Evolutionary conservation across 2,329 filamentous ascomycete species (phyloP).

Genomic region (Macroventuria anomochaeta): DNA sequence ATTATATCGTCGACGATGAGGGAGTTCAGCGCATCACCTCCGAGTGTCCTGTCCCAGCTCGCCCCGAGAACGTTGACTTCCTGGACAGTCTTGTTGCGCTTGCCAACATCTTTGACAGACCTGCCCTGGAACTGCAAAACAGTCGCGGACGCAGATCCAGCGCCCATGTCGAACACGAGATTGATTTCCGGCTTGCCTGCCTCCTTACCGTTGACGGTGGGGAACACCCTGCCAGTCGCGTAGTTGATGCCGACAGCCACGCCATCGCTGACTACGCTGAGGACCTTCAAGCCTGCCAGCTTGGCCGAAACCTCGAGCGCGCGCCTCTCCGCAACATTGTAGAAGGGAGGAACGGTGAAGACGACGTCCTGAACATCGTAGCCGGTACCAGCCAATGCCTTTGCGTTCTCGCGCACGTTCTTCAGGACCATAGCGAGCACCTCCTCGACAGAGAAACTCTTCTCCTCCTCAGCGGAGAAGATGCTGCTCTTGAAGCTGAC

Average conservation of each 20-base stretch:
- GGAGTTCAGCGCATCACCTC: slow-evolving; percentile 87
- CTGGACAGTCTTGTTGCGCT: slow-evolving; percentile 95
- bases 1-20: slow-evolving; percentile 91
- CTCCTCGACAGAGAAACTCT: slow-evolving; percentile 81
- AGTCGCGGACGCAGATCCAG: slow-evolving; percentile 90
- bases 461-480: slow-evolving; percentile 68
- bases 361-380: slow-evolving; percentile 79
- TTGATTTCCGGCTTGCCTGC: slow-evolving; percentile 89
- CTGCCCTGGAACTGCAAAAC: slow-evolving; percentile 88
- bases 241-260: slow-evolving; percentile 94
- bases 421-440: slow-evolving; percentile 95
- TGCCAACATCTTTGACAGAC: slow-evolving; percentile 87
- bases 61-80: slow-evolving; percentile 88
- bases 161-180: slow-evolving; percentile 96
- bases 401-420: slow-evolving; percentile 88
- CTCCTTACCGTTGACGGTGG: slow-evolving; percentile 70
- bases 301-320: slow-evolving; percentile 84
- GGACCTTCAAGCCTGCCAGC: slow-evolving; percentile 83
- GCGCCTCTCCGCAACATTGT: slow-evolving; percentile 86
- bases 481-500: slow-evolving; percentile 81
- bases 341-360: slow-evolving; percentile 89
- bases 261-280: slow-evolving; percentile 86
- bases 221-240: slow-evolving; percentile 88
- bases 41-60: slow-evolving; percentile 88
- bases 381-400: slow-evolving; percentile 78